Base-by-base conservation (phyloP, 1,139 yeast species). In the Maudiozyma humilis region DNA sequence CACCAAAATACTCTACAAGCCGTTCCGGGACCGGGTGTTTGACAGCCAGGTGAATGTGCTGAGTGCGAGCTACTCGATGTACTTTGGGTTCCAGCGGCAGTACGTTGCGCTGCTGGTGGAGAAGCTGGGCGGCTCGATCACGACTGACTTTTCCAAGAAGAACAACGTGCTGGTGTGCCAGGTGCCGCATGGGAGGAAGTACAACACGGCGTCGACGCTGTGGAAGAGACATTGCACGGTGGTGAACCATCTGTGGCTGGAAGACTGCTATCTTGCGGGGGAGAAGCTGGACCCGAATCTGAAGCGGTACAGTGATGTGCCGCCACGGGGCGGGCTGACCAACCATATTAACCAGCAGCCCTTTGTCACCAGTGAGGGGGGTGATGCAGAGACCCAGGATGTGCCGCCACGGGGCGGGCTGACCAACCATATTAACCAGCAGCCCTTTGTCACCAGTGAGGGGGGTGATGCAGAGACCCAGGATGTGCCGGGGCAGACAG, bases 241-340 rank as follows among this genome's bases (percentile, higher is more conserved):
- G 1, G 82, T 85, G 0, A 87, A 83, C 56, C 95, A 86, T 60
- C 56, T 79, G 16, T 89, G 97, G 97, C 64, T 91, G 13, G 97
- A 89, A 58, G 94, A 86, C 47, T 74, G 56, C 31, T 54, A 52
- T 13, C 16, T 30, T 13, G 13, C 15, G 3, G 30, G 35, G 10
- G 30, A 25, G 12, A 34, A 18, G 29, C 20, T 37, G 8, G 40
- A 37, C 6, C 33, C 33, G 13, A 16, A 16, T 12, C 17, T 29
- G 15, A 25, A 19, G 14, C 27, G 14, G 20, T 37, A 37, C 18
- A 14, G 15, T 12, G 18, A 8, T 8, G 4, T 37, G 2, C 40
- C 40, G 12, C 19, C 29, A 3, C 16, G 12, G 12, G 15, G 17
- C 16, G 30, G 39, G 6, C 16, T 36, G 14, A 23, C 23, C n/a